phyloP scores from a whole-genome alignment of 1,284 basidiomycete species.

The Mycena sp. region DNA sequence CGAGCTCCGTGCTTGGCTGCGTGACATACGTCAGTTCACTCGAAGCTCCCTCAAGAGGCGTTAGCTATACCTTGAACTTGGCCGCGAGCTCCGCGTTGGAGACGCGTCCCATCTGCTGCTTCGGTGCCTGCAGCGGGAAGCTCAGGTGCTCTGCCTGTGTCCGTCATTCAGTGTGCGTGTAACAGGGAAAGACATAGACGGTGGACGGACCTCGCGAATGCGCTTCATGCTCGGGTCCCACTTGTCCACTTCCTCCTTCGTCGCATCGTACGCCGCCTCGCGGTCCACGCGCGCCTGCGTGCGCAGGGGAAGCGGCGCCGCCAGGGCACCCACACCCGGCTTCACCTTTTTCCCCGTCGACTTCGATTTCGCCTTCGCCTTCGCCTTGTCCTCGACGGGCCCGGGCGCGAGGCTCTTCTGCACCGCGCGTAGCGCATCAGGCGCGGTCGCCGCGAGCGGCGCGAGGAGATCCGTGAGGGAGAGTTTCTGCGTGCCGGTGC shows the following conservation, averaged over 20 bases:
- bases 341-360: slow-evolving; percentile 18
- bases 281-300: slow-evolving; percentile 92
- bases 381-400: neutral
- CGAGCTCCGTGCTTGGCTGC: slow-evolving; percentile 81
- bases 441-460: slow-evolving; percentile 50
- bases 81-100: slow-evolving; percentile 84
- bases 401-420: slow-evolving; percentile 17
- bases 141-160: slow-evolving; percentile 88
- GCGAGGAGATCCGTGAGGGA: slow-evolving; percentile 97
- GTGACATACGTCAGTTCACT: neutral
- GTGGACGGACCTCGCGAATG: slow-evolving; percentile 72
- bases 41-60: neutral
- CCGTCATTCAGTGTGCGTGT: slow-evolving; percentile 20
- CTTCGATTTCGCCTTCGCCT: slow-evolving; percentile 13
- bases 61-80: slow-evolving; percentile 75
- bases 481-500: slow-evolving; percentile 64
- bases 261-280: slow-evolving; percentile 94
- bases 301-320: slow-evolving; percentile 88
- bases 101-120: slow-evolving; percentile 54
- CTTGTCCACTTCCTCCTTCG: slow-evolving; percentile 92
- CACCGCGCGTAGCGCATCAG: slow-evolving; percentile 13
- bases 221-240: slow-evolving; percentile 94
- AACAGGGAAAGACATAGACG: neutral
- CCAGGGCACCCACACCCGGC: slow-evolving; percentile 55
- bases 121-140: slow-evolving; percentile 86